phyloP scores from a whole-genome alignment of 1,284 basidiomycete genomes.

The Apiotrichum gamsii region DNA sequence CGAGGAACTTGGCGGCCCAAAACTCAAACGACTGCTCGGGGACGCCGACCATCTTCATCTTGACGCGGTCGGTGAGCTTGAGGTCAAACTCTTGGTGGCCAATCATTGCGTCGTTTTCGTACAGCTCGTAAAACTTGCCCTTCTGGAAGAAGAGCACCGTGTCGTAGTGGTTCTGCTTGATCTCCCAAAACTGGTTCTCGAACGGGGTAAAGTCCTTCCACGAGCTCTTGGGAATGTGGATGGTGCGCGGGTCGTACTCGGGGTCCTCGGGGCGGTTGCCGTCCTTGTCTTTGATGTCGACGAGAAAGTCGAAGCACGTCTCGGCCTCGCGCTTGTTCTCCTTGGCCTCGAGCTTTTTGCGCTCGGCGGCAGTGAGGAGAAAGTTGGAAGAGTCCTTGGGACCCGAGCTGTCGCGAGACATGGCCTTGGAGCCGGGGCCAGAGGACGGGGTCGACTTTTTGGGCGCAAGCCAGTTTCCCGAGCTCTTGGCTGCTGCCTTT shows the following conservation, averaged over 20 bases:
- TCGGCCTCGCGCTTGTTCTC: constrained; percentile 75
- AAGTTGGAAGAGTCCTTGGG: constrained; percentile 23
- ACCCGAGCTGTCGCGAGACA: constrained; percentile 9
- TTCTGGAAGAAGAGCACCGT: constrained; percentile 97
- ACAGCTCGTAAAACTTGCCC: constrained; percentile 58
- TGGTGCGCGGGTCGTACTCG: constrained; percentile 87
- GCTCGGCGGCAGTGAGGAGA: constrained; percentile 83
- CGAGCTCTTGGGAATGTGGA: constrained; percentile 69
- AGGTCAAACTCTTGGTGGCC: constrained; percentile 89
- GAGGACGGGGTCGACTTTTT: constrained; percentile 15
- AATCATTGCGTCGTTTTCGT: constrained; percentile 83
- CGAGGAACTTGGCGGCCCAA: constrained; percentile 51
- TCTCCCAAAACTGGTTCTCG: constrained; percentile 89
- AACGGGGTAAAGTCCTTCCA: constrained; percentile 91
- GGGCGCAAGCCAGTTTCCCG: too few species aligned
- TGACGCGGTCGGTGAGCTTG: constrained; percentile 65
- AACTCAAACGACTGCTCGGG: constrained; percentile 86
- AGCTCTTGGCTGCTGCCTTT: background rate
- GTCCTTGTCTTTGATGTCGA: constrained; percentile 62
- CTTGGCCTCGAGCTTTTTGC: constrained; percentile 67
- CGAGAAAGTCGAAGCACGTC: constrained; percentile 74
- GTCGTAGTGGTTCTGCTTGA: constrained; percentile 91
- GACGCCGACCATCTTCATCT: constrained; percentile 99
- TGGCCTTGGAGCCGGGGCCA: background rate
- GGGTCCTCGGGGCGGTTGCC: constrained; percentile 66